Evolutionary conservation across 164 flowering plant genomes (phyloP).

Genomic region (Magnolia officinalis): DNA sequence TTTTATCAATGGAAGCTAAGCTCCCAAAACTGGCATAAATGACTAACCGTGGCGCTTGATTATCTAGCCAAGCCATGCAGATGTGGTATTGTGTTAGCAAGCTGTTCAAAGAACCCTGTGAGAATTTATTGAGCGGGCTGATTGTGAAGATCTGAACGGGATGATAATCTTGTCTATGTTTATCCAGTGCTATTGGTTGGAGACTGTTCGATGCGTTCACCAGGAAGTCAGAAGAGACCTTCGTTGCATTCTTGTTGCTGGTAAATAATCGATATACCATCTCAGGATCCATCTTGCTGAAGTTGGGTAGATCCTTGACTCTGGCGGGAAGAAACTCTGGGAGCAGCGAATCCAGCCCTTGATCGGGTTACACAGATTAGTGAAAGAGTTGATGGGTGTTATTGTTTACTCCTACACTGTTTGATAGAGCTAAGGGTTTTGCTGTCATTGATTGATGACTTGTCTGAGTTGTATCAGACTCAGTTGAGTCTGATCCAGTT

Average conservation of each 20-base stretch:
- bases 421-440: too few relatives aligned
- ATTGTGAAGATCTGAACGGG: constrained; percentile 25
- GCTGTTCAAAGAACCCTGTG: constrained; percentile 19
- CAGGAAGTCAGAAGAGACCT: constrained; percentile 25
- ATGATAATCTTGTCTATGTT: constrained; percentile 7
- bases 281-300: neutral
- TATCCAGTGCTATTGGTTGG: constrained; percentile 9
- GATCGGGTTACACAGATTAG: too few relatives aligned
- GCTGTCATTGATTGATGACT: too few relatives aligned
- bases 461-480: too few relatives aligned
- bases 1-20: constrained; percentile 20
- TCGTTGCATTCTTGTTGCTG: constrained; percentile 2
- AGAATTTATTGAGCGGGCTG: constrained; percentile 36
- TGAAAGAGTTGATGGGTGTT: too few relatives aligned
- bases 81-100: constrained; percentile 18
- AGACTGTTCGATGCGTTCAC: constrained; percentile 26
- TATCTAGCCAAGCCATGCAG: constrained; percentile 36
- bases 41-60: constrained; percentile 27
- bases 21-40: constrained; percentile 42
- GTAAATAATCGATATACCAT: neutral
- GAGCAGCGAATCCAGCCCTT: neutral
- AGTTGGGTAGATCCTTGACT: constrained; percentile 29
- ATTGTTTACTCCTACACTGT: too few relatives aligned
- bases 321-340: constrained; percentile 28
- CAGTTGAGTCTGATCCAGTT: too few relatives aligned